Conservation (phyloP, 2,329 filamentous ascomycete species). For the Cladosporium cucumerinum region DNA sequence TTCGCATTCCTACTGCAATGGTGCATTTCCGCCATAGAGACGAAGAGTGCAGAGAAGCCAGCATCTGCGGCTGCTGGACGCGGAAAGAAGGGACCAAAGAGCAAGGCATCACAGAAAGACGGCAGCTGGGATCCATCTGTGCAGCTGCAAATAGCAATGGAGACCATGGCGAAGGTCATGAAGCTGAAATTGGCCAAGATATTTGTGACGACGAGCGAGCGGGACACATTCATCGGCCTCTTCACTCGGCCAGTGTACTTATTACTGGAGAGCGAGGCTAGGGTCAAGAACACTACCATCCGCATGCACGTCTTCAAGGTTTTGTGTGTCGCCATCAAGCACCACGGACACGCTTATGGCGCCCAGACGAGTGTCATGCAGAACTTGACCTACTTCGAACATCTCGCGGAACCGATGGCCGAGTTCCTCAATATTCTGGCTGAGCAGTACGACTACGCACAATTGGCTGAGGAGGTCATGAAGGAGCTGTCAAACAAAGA, state of each 20-base stretch:
- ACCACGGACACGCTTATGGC: slow-evolving; percentile 93
- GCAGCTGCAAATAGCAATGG: slow-evolving; percentile 83
- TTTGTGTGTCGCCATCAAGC: slow-evolving; percentile 92
- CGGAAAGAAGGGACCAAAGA: slow-evolving; percentile 71
- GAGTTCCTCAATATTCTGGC: slow-evolving; percentile 94
- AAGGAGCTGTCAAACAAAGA: slow-evolving; percentile 95
- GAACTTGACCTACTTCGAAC: slow-evolving; percentile 96
- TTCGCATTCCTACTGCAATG: slow-evolving; percentile 94
- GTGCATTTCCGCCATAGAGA: slow-evolving; percentile 91
- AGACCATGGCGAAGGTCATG: slow-evolving; percentile 93
- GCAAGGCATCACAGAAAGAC: slow-evolving; percentile 63
- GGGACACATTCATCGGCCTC: slow-evolving; percentile 89
- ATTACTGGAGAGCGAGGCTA: slow-evolving; percentile 87
- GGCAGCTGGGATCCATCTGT: slow-evolving; percentile 82
- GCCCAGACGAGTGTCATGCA: slow-evolving; percentile 98
- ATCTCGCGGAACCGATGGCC: slow-evolving; percentile 98
- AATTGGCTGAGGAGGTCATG: slow-evolving; percentile 88
- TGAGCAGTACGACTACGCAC: slow-evolving; percentile 96
- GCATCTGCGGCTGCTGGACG: slow-evolving; percentile 67
- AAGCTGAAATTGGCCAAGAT: slow-evolving; percentile 89
- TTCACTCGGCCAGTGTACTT: slow-evolving; percentile 92
- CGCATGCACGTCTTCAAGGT: slow-evolving; percentile 98
- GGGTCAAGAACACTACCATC: slow-evolving; percentile 82
- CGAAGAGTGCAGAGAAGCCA: slow-evolving; percentile 80
- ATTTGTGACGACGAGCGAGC: slow-evolving; percentile 92